A percentile compares a stretch with the other conserved stretches of the same genome.
phyloP scores from a whole-genome alignment of 2,329 filamentous ascomycete species.

The Ceratocystiopsis minuta region DNA sequence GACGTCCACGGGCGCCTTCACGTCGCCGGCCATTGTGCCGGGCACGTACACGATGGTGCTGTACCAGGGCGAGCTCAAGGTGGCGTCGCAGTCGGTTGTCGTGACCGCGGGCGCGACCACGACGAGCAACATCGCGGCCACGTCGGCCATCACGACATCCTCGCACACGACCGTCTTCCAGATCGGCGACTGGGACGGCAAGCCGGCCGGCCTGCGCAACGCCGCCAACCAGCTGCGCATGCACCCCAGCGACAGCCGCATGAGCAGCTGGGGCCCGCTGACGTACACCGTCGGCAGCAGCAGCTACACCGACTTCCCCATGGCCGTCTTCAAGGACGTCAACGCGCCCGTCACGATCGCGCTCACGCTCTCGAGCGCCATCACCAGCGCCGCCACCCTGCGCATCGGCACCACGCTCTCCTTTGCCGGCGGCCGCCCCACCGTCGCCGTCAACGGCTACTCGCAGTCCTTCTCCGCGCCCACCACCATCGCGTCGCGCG shows the following conservation, averaged over 20 bases:
- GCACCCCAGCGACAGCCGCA: conserved; percentile 29
- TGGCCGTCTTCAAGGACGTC: too few species aligned
- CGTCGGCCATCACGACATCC: conserved; percentile 19
- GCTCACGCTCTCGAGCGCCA: not conserved
- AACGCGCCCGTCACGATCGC: too few species aligned
- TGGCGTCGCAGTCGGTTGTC: too few species aligned
- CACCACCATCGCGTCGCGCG: conserved; percentile 4
- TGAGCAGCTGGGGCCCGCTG: not conserved
- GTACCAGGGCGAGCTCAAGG: too few species aligned
- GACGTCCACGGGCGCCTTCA: too few species aligned
- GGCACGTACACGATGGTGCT: too few species aligned
- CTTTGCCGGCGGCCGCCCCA: not conserved
- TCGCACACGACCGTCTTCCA: conserved; percentile 38
- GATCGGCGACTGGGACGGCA: conserved; percentile 48
- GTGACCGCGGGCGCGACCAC: conserved; percentile 23
- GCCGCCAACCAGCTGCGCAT: conserved; percentile 48
- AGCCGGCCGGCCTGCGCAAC: conserved; percentile 46
- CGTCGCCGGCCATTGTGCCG: too few species aligned
- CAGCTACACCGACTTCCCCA: not conserved
- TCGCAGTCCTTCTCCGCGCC: conserved; percentile 3
- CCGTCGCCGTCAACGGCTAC: conserved; percentile 19
- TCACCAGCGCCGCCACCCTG: not conserved
- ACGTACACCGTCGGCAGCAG: not conserved
- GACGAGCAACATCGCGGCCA: not conserved
- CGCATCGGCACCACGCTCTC: conserved; percentile 1